Base-by-base conservation (phyloP, 371 early-diverging fungal species). In the Mortierella sp. region DNA sequence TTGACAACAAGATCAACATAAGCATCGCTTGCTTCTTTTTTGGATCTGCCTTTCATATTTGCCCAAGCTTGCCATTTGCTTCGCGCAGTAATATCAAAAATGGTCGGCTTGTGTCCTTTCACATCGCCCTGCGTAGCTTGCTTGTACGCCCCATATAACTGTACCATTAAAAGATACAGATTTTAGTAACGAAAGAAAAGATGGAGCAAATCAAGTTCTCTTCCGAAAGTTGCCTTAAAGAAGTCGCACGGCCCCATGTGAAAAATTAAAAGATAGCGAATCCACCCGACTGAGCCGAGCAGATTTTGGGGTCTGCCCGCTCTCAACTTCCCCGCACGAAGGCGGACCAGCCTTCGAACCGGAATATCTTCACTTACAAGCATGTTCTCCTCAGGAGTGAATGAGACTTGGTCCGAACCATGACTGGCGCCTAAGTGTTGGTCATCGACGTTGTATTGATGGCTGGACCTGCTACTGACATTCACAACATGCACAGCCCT, bases 31-130 rank as follows among this genome's bases (percentile, higher is more conserved):
- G 79, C 79, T 18, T 79, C 66, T 0, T 68, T 63, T 23, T 51
- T 43, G 25, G 70, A 59, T 50, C 72, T 79, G 53, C 79, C 79
- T 1, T 63, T 62, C 73, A 79, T 69, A 66, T 79, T 79, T 14
- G 73, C 65, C 79, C 79, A 79, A 19, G 73, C 73, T 30, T 79
- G 79, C 79, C 79, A 79, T 29, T 72, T 79, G 73, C 73, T 79
- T 60, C 79, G 30, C 11, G 73, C 79, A 16, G 73, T 21, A n/a
- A 79, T 79, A 47, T 79, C 79, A 25, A 69, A 79, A 60, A 79
- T 69, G 0, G 79, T 50, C 9, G 79, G 79, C 53, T 79, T 79
- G 4, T 52, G n/a, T 0, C 67, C 66, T 25, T 64, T 67, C 47
- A 72, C 72, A 52, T 79, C 60, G 44, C 79, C 73, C 25, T 62